Evolutionary conservation across 2,329 filamentous ascomycete genomes (phyloP), one percentile per base, ranked within the genome.

Genomic region (Bipolaris sorokiniana): DNA sequence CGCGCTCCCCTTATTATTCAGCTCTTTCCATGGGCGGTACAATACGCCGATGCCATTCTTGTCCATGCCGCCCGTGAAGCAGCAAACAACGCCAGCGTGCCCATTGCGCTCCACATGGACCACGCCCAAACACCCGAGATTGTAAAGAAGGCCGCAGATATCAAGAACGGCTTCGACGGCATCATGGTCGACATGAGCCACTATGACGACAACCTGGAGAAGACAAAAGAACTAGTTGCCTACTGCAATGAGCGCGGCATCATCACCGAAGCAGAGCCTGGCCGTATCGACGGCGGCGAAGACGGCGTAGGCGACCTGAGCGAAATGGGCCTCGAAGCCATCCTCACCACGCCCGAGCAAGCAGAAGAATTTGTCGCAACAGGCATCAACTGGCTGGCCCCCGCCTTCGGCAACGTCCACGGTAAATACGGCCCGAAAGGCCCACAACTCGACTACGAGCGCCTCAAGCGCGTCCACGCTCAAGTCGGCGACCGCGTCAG

Each of bases 391-490:
- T 88, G 88, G 78, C 78, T 92, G 13, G 90, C 90, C 2, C 90
- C 89, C 0, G 88, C 88, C 0, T 90, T 92, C 76, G 89, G 89
- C 3, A 92, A 91, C 67, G 86, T 92, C 42, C 89, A 92, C 75
- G 89, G 89, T 5, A 85, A 87, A 65, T 91, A 92, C 74, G 88
- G 88, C 0, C 82, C 85, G 0, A 77, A 84, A 15, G 89, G 88
- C 0, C 85, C 87, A 28, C 74, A 75, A 45, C 61, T 76, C 33
- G 74, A 76, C 53, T 76, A 74, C 45, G 69, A 64, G 26, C 63
- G 71, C 16, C 40, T 74, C 41, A 69, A 68, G 62, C 72, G 74
- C 4, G 83, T 87, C 52, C 77, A 82, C 51, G 75, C 80, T 48
- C 76, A 79, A 48, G 81, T 83, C 4, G 80, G 80, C 0, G 77